phyloP scores from a whole-genome alignment of 306 rosid genomes.

The Cicer judaicum region DNA sequence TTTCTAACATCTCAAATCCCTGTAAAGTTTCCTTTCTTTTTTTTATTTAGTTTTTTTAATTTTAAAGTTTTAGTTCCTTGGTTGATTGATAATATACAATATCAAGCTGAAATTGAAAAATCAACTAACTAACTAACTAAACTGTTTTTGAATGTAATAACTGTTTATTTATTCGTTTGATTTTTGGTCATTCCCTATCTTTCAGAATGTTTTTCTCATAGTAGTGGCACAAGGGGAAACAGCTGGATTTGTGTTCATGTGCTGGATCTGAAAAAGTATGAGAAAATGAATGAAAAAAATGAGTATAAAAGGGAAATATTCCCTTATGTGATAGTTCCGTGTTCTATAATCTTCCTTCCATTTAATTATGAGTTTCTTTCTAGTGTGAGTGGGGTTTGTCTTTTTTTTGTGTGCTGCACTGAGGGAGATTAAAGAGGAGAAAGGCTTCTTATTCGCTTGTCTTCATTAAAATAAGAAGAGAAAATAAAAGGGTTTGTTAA shows the following conservation, averaged over 20 bases:
- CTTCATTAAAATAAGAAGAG: conserved; percentile 40
- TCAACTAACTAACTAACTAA: conserved; percentile 4
- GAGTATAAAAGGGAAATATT: conserved; percentile 47
- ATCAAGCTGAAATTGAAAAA: conserved; percentile 16
- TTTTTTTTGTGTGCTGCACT: conserved; percentile 61
- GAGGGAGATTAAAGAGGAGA: conserved; percentile 51
- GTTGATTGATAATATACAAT: conserved; percentile 38
- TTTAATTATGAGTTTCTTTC: conserved; percentile 24
- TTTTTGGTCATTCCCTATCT: conserved; percentile 31
- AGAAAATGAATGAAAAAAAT: conserved; percentile 42
- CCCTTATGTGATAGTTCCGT: conserved; percentile 59
- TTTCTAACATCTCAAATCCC: neutral
- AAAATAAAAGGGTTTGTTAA: conserved; percentile 37
- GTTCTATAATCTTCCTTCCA: conserved; percentile 58
- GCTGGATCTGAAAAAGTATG: conserved; percentile 66
- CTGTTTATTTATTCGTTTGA: conserved; percentile 2
- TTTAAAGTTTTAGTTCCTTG: neutral
- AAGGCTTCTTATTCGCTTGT: conserved; percentile 41
- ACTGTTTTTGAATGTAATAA: conserved; percentile 10
- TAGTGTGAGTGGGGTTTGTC: conserved; percentile 47
- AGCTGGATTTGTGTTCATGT: conserved; percentile 59
- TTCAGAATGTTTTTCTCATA: conserved; percentile 20
- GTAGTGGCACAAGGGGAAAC: conserved; percentile 48
- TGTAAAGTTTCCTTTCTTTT: neutral
- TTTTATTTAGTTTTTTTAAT: neutral